Conservation (phyloP, 257 asterid genomes). For the Cynanchum wilfordii region DNA sequence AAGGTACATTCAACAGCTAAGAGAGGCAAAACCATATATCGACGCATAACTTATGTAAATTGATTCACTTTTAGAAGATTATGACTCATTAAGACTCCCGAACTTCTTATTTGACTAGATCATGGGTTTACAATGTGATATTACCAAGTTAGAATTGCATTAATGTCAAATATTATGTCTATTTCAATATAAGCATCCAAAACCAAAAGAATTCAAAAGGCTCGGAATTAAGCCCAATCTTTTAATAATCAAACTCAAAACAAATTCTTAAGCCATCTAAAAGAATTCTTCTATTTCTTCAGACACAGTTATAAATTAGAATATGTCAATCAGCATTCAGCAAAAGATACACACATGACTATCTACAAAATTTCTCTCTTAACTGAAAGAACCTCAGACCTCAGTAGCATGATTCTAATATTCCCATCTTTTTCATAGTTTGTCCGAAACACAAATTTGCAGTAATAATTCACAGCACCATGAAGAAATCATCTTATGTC, state of each 20-base stretch:
- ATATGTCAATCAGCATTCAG: not conserved
- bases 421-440: not conserved
- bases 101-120: not conserved
- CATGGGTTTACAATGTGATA: not conserved
- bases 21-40: not conserved
- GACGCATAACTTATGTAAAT: not conserved
- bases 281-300: not conserved
- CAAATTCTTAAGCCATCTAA: not conserved
- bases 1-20: not conserved
- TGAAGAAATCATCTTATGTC: constrained; percentile 23
- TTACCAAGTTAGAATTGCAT: not conserved
- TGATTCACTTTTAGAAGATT: not conserved
- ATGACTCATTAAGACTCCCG: not conserved
- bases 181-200: not conserved
- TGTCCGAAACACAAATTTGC: not conserved
- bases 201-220: not conserved
- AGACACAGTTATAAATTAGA: not conserved
- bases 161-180: not conserved
- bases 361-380: not conserved
- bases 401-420: not conserved
- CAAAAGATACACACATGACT: not conserved
- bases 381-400: constrained; percentile 2
- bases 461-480: not conserved
- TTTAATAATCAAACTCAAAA: not conserved
- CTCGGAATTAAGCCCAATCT: not conserved